Percentiles rank a stretch among this genome's conserved stretches.
Conservation (phyloP, 1,139 yeast species). For the Debaryomyces sp. region DNA sequence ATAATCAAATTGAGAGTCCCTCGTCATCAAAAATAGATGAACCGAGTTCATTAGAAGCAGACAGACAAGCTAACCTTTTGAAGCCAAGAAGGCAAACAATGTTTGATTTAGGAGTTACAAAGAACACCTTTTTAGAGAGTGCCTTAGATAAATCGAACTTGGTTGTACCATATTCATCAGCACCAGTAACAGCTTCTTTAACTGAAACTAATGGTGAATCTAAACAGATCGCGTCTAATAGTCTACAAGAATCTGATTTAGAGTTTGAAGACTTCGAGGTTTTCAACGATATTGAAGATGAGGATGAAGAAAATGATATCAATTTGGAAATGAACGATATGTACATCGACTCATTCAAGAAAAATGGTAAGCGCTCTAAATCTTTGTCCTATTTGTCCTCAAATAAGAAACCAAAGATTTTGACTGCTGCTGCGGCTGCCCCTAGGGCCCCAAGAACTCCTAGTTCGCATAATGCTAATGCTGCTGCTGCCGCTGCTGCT, state of each 20-base stretch:
- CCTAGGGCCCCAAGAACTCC: slow-evolving; percentile 72
- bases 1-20: slow-evolving; percentile 6
- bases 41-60: slow-evolving; percentile 25
- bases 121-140: slow-evolving; percentile 51
- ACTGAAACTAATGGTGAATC: slow-evolving; percentile 18
- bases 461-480: slow-evolving; percentile 57
- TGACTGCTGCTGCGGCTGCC: slow-evolving; percentile 84
- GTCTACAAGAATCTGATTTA: slow-evolving; percentile 26
- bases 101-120: slow-evolving; percentile 49
- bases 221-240: slow-evolving; percentile 14
- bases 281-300: slow-evolving; percentile 45
- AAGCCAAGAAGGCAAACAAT: slow-evolving; percentile 52
- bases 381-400: slow-evolving; percentile 58
- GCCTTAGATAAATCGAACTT: slow-evolving; percentile 55
- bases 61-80: slow-evolving; percentile 25
- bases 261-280: slow-evolving; percentile 52
- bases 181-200: slow-evolving; percentile 76
- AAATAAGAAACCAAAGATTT: slow-evolving; percentile 52
- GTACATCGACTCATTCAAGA: slow-evolving; percentile 33
- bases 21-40: slow-evolving; percentile 7
- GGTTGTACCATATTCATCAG: slow-evolving; percentile 70
- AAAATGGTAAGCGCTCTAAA: slow-evolving; percentile 60
- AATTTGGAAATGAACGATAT: slow-evolving; percentile 16
- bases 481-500: slow-evolving; percentile 75
- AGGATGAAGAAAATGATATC: slow-evolving; percentile 30